Evolutionary conservation across 129 eudicot genomes (phyloP).

Genomic region (Chrysanthemum makinoi): DNA sequence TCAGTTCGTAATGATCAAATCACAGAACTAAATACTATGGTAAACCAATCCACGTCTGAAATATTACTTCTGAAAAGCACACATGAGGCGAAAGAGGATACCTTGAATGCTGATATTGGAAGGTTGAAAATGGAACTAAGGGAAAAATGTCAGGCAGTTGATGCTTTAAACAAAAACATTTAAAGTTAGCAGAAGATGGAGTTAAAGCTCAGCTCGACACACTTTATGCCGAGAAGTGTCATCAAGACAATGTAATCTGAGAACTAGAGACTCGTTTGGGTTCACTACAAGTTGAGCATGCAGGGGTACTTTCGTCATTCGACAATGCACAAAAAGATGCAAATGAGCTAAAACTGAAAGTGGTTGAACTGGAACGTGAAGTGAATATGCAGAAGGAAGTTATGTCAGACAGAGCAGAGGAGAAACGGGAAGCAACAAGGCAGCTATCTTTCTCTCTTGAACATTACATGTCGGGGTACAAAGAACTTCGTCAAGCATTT

Average conservation of each 20-base stretch:
- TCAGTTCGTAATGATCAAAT: conserved; percentile 47
- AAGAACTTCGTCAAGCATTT: conserved; percentile 54
- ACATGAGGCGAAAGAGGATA: conserved; percentile 34
- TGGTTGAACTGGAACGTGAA: conserved; percentile 52
- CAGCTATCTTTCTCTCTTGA: conserved; percentile 74
- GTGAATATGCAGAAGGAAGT: conserved; percentile 39
- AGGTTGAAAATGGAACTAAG: conserved; percentile 32
- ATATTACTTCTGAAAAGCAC: conserved; percentile 34
- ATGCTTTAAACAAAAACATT: conserved; percentile 19
- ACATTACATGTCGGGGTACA: conserved; percentile 68
- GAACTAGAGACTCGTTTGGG: conserved; percentile 37
- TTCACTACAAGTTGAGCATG: conserved; percentile 34
- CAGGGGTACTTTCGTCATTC: conserved; percentile 35
- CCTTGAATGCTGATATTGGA: conserved; percentile 38
- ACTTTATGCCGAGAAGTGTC: conserved; percentile 43
- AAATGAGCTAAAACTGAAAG: conserved; percentile 39
- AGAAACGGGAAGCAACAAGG: conserved; percentile 80
- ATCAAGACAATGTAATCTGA: conserved; percentile 34
- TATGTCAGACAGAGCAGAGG: conserved; percentile 59
- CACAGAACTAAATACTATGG: conserved; percentile 33
- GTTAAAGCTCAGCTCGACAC: conserved; percentile 46
- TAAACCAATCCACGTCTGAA: conserved; percentile 27
- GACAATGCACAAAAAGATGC: conserved; percentile 29
- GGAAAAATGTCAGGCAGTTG: conserved; percentile 28
- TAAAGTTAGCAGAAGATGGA: conserved; percentile 57